Percentiles rank a stretch among this genome's conserved stretches.
Evolutionary conservation across 1,139 yeast species (phyloP).

Genomic region (Hyphopichia wangnamkhiaoensis): DNA sequence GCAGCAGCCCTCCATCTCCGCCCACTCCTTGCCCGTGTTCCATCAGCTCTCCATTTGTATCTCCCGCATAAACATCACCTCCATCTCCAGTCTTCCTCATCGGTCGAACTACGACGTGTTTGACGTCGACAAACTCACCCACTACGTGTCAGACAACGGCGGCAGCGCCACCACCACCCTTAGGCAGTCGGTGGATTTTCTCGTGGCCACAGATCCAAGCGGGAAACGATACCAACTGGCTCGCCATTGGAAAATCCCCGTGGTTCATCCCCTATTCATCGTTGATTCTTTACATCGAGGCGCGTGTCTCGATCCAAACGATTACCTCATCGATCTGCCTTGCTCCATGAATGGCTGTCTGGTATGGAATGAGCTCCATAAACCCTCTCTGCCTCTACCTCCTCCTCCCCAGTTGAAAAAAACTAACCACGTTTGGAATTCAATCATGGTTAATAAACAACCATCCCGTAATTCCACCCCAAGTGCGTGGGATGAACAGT

Average conservation of each 20-base stretch:
- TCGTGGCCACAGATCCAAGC: constrained; percentile 51
- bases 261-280: constrained; percentile 78
- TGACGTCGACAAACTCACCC: constrained; percentile 17
- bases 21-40: constrained; percentile 44
- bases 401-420: no score
- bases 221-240: constrained; percentile 71
- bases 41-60: constrained; percentile 50
- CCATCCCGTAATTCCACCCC: constrained; percentile 16
- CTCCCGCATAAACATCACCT: constrained; percentile 27
- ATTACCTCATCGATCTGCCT: constrained; percentile 34
- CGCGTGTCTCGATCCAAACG: constrained; percentile 54
- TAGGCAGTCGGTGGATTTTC: constrained; percentile 49
- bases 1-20: constrained; percentile 19
- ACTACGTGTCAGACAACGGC: no score
- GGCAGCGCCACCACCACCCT: constrained; percentile 63
- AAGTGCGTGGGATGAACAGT: constrained; percentile 35
- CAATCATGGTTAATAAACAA: constrained; percentile 43
- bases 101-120: constrained; percentile 14
- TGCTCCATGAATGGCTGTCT: constrained; percentile 49
- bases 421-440: constrained; percentile 42
- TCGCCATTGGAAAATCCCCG: constrained; percentile 64
- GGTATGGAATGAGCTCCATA: constrained; percentile 48
- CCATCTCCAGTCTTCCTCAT: no score
- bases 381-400: no score
- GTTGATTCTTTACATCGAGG: constrained; percentile 61